Percentiles rank a stretch among this genome's conserved stretches.
These are phyloP conservation scores for Coniophora puteana DNA, from an alignment of 1,284 basidiomycete genomes.

Conservation along the genomic window DNA sequence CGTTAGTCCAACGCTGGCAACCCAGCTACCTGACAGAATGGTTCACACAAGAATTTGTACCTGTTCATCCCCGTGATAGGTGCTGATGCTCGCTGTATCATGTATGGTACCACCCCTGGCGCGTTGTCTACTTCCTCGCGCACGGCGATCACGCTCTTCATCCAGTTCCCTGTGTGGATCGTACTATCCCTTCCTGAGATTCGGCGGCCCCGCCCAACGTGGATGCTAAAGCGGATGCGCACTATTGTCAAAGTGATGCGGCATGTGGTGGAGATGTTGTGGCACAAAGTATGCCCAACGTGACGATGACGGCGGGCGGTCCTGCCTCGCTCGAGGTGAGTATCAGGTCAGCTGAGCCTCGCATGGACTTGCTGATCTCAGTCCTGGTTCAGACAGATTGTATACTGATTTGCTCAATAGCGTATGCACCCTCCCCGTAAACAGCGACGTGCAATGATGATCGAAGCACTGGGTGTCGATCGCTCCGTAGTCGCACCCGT, in stretches of 20 bases:
- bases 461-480: too few species aligned
- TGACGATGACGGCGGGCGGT: too few species aligned
- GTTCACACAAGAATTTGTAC: too few species aligned
- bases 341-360: too few species aligned
- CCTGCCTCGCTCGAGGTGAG: too few species aligned
- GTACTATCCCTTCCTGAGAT: slow-evolving; percentile 5
- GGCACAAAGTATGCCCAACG: too few species aligned
- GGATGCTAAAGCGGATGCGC: slow-evolving; percentile 2
- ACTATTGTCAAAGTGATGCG: slow-evolving; percentile 5
- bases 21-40: too few species aligned
- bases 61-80: too few species aligned
- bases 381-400: slow-evolving; percentile 3
- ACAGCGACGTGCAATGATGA: too few species aligned
- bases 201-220: slow-evolving; percentile 7
- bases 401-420: slow-evolving; percentile 8
- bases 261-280: too few species aligned
- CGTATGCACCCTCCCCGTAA: background rate
- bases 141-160: slow-evolving; percentile 7
- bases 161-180: slow-evolving; percentile 10
- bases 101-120: background rate
- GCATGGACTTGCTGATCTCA: too few species aligned
- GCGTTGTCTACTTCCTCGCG: background rate
- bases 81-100: background rate
- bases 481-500: slow-evolving; percentile 7
- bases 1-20: too few species aligned